Base-by-base conservation (phyloP, 2,329 filamentous ascomycete species). In the Fusarium camptoceras region DNA sequence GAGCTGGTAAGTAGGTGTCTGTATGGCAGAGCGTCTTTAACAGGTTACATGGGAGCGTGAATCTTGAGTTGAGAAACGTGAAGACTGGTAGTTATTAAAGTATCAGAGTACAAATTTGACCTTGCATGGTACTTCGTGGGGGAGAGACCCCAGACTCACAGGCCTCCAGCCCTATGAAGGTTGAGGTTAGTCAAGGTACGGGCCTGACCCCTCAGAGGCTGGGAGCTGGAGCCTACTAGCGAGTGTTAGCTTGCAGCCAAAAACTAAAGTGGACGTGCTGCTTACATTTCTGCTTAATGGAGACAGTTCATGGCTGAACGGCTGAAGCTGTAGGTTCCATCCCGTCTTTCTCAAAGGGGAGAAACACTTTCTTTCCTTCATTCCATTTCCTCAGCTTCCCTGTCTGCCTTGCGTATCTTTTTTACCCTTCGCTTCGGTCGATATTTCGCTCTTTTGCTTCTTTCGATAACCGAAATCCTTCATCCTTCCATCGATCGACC, bases 291-390 rank as follows among this genome's bases (percentile, higher is more conserved):
- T 25, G 34, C 18, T 25, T 28, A 57, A 64, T 28, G 28, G 37
- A 24, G 34, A 48, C 54, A 11, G 24, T 64, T 58, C 30, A 68
- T 61, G 48, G 64, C 63, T 70, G 67, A 70, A 70, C 42, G 43
- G 57, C 60, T 66, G 56, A 70, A 70, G 46, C 48, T 69, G 34
- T 37, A 37, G 34, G 34, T 54, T 54, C 43, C 43, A 43, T 48
- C 27, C 44, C n/a, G 27, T 49, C 44, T n/a, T n/a, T 37, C 54
- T 27, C 49, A 60, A 66, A 62, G 62, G 43, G 44, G 41, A 54
- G 44, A 34, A 27, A 37, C 10, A 37, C 34, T 50, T 24, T 57
- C 50, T 22, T 56, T 39, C 56, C 18, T 44, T 66, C 64, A 71
- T 61, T 68, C 59, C 68, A 44, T 48, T 46, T 54, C 25, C 22